Conservation (phyloP, 2,329 filamentous ascomycete species). For the Gnomoniopsis smithogilvyi region DNA sequence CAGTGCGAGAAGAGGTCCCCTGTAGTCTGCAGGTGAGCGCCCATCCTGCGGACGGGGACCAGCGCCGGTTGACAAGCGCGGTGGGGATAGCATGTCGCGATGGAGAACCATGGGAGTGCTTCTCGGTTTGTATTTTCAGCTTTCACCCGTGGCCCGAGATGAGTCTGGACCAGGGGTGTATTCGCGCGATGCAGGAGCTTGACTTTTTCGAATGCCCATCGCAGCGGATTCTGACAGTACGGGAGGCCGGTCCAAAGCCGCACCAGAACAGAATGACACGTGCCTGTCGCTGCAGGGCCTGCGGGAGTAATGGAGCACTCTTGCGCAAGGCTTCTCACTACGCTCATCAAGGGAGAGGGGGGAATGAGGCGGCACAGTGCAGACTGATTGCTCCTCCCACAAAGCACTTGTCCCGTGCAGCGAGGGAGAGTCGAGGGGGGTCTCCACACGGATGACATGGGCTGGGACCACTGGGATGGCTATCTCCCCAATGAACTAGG, state of each 20-base stretch:
- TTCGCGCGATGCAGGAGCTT: background rate
- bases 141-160: slow-evolving; percentile 11
- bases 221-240: slow-evolving; percentile 7
- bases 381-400: slow-evolving; percentile 3
- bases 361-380: slow-evolving; percentile 4
- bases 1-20: slow-evolving; percentile 22
- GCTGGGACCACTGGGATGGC: slow-evolving; percentile 14
- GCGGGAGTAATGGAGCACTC: background rate
- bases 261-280: slow-evolving; percentile 1
- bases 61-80: slow-evolving; percentile 18
- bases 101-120: slow-evolving; percentile 16
- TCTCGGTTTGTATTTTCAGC: slow-evolving; percentile 14
- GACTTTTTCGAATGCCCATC: background rate
- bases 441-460: slow-evolving; percentile 17
- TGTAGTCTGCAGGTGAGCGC: slow-evolving; percentile 15
- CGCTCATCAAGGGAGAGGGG: background rate
- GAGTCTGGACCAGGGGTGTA: background rate
- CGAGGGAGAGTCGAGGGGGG: slow-evolving; percentile 15
- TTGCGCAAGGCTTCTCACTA: background rate
- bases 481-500: slow-evolving; percentile 16
- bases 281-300: slow-evolving; percentile 3
- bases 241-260: background rate
- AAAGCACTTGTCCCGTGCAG: slow-evolving; percentile 16
- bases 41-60: slow-evolving; percentile 16
- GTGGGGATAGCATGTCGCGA: slow-evolving; percentile 16